These are phyloP conservation scores for Lecanicillium sp. DNA, from an alignment of 2,329 filamentous ascomycete genomes.

Conservation along the genomic window DNA sequence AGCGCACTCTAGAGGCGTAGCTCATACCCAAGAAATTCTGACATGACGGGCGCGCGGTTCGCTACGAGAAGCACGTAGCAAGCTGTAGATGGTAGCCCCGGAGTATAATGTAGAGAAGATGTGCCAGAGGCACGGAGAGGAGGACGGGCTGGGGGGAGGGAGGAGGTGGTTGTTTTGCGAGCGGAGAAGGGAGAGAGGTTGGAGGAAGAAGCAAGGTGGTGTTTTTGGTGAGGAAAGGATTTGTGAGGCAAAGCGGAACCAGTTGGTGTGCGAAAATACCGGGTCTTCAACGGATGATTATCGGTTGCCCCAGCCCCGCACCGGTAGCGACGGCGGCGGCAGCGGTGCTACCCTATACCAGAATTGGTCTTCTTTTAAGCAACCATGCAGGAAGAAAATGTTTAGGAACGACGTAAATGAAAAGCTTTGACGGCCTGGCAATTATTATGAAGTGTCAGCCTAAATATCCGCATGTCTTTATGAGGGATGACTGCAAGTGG, in stretches of 20 bases:
- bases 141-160: constrained; percentile 11
- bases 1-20: constrained; percentile 13
- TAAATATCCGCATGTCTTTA: no score
- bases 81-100: constrained; percentile 18
- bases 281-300: constrained; percentile 7
- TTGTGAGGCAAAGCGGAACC: constrained; percentile 21
- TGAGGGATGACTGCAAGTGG: no score
- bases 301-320: constrained; percentile 5
- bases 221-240: constrained; percentile 26
- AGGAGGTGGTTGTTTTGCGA: constrained; percentile 11
- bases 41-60: constrained; percentile 39
- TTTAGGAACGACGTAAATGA: no score
- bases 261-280: constrained; percentile 1
- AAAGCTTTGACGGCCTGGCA: no score
- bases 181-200: constrained; percentile 14
- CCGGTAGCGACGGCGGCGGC: no score
- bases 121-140: constrained; percentile 11
- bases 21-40: constrained; percentile 53
- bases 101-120: constrained; percentile 12
- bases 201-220: constrained; percentile 11
- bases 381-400: no score
- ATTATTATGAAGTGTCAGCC: no score
- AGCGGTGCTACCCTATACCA: constrained; percentile 3
- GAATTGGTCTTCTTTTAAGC: background rate
- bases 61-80: constrained; percentile 35